Base-by-base conservation (phyloP, 768 basidiomycete species). In the Daedaleopsis nitida region DNA sequence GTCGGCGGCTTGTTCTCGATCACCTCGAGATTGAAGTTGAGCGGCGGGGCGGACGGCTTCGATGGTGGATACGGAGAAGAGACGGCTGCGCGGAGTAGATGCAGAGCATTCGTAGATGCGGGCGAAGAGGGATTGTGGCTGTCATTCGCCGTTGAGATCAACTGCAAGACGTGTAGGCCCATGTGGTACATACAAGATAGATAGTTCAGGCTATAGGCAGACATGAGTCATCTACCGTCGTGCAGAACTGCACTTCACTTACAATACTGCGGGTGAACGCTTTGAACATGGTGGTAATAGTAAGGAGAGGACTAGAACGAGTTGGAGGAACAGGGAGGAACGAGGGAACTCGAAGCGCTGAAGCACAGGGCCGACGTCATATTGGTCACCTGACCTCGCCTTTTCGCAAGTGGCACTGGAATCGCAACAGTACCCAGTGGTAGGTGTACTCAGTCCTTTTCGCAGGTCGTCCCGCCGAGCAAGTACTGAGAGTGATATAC, bases 21-120 rank as follows among this genome's bases (percentile, higher is more conserved):
- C 24, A 92, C 85, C 57, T 90, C 86, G 19, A 92, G 82, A 58
- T 88, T 80, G 76, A 89, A 92, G 13, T 82, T 73, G 16, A 92
- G 82, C 0, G 91, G 87, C 3, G 77, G 70, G 0, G 78, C 77
- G 5, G 73, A 66, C 0, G 78, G 66, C 17, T 77, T 80, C 8
- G 72, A 73, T 0, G 84, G 78, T 11, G 91, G 90, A 69, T 88
- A 92, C 0, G 89, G 82, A 0, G 71, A 72, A 0, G 86, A 83
- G 0, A 88, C 70, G 0, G 91, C 82, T 0, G 83, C 75, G 6
- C 82, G 81, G 12, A 92, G 78, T 17, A 91, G 73, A 1, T 75
- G 76, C 6, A 92, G 76, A 0, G 89, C 88, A 66, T 83, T 79
- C 14, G 66, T 78, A 0, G 91, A 92, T 0, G 86, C 83, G 0